Conservation (phyloP, 257 asterid genomes). For the Capsicum baccatum region DNA sequence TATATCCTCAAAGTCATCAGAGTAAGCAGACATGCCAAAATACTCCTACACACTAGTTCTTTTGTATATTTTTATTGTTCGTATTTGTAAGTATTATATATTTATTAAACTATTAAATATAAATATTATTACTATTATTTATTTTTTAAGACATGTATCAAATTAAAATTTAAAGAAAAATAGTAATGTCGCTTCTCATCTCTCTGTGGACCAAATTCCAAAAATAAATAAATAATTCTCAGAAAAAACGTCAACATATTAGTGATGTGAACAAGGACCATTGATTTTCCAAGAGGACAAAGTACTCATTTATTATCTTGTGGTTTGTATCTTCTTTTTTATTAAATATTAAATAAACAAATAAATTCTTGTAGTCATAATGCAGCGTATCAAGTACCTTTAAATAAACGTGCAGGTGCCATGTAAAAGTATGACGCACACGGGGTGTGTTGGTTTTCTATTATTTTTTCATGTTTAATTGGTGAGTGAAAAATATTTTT, state of each 20-base stretch:
- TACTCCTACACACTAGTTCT: too few species aligned
- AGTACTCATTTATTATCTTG: not conserved
- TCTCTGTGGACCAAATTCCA: not conserved
- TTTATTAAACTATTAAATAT: too few species aligned
- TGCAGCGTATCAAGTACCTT: not conserved
- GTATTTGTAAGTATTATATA: too few species aligned
- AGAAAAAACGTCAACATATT: not conserved
- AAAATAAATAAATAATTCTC: not conserved
- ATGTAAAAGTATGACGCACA: not conserved
- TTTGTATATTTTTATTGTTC: too few species aligned
- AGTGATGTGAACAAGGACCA: not conserved
- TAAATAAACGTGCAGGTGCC: not conserved
- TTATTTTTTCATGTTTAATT: too few species aligned
- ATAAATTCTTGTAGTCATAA: not conserved
- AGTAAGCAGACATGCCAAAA: constrained; percentile 25
- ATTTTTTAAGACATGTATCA: too few species aligned
- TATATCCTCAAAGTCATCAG: constrained; percentile 49
- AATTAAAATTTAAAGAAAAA: too few species aligned
- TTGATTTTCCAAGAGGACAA: not conserved
- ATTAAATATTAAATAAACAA: too few species aligned
- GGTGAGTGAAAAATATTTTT: too few species aligned
- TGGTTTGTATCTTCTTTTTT: too few species aligned
- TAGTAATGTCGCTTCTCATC: constrained; percentile 7
- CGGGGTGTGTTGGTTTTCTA: too few species aligned
- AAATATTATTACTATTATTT: too few species aligned